These are phyloP conservation scores for Rhododendron vialii DNA, from an alignment of 148 eudicot genomes.

Conservation along the genomic window DNA sequence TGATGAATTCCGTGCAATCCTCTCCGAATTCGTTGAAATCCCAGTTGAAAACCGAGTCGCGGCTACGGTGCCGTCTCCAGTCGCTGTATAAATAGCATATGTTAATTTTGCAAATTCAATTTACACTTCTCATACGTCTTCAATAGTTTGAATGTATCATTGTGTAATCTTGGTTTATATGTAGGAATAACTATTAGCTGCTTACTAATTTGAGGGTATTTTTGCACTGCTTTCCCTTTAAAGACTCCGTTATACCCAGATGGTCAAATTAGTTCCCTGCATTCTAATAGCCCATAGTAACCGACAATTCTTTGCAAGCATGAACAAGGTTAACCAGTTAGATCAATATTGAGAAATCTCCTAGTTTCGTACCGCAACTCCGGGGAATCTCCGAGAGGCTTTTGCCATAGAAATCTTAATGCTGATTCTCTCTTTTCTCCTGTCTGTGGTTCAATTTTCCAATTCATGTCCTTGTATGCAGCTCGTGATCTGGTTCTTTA, in stretches of 20 bases:
- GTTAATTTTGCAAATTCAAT: slow-evolving; percentile 6
- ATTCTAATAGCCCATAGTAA: too few species aligned
- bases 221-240: neutral
- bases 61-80: slow-evolving; percentile 48
- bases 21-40: slow-evolving; percentile 79
- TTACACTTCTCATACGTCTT: neutral
- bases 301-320: too few species aligned
- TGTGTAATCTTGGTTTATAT: neutral
- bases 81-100: slow-evolving; percentile 41
- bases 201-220: neutral
- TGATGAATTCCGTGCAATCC: slow-evolving; percentile 91
- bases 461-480: neutral
- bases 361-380: too few species aligned
- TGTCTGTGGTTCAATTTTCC: too few species aligned
- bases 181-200: neutral
- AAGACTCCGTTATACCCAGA: neutral
- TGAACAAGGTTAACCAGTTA: too few species aligned
- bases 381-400: too few species aligned
- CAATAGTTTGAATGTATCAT: neutral
- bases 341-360: too few species aligned
- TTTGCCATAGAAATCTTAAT: too few species aligned
- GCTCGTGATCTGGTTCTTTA: neutral
- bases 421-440: too few species aligned
- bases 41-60: slow-evolving; percentile 77
- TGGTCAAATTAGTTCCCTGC: neutral